Conservation (phyloP, 768 basidiomycete species). For the Nidularia sp. region DNA sequence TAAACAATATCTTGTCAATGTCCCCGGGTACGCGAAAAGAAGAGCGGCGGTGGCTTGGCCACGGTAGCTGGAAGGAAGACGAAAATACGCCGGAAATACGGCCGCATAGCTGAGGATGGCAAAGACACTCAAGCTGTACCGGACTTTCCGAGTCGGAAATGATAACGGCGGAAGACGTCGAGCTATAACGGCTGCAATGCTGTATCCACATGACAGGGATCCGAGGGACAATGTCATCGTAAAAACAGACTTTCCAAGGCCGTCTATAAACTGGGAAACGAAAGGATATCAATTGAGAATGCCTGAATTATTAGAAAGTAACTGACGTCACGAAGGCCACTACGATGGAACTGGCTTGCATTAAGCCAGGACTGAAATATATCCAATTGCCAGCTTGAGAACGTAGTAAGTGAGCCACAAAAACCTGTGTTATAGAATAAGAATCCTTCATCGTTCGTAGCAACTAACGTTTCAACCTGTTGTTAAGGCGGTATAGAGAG, state of each 20-base stretch:
- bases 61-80: slow-evolving; percentile 64
- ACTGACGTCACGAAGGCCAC: slow-evolving; percentile 71
- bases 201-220: slow-evolving; percentile 73
- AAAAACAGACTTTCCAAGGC: slow-evolving; percentile 72
- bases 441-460: not conserved
- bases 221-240: slow-evolving; percentile 76
- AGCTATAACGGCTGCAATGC: slow-evolving; percentile 43
- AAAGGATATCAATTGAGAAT: not conserved
- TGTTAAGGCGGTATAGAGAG: slow-evolving; percentile 82
- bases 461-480: slow-evolving; percentile 50
- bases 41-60: slow-evolving; percentile 83
- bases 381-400: slow-evolving; percentile 93
- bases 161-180: slow-evolving; percentile 31
- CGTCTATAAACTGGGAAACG: slow-evolving; percentile 72
- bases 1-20: slow-evolving; percentile 78
- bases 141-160: slow-evolving; percentile 36
- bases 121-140: slow-evolving; percentile 47
- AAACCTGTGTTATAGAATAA: slow-evolving; percentile 53
- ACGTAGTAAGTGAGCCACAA: slow-evolving; percentile 95
- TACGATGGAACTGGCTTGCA: slow-evolving; percentile 43
- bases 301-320: not conserved
- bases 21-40: slow-evolving; percentile 86
- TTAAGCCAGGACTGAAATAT: slow-evolving; percentile 86
- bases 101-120: slow-evolving; percentile 70
- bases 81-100: slow-evolving; percentile 75